Evolutionary conservation across 2,329 filamentous ascomycete species (phyloP).

Genomic region (Aspergillus pseudoviridinutans): DNA sequence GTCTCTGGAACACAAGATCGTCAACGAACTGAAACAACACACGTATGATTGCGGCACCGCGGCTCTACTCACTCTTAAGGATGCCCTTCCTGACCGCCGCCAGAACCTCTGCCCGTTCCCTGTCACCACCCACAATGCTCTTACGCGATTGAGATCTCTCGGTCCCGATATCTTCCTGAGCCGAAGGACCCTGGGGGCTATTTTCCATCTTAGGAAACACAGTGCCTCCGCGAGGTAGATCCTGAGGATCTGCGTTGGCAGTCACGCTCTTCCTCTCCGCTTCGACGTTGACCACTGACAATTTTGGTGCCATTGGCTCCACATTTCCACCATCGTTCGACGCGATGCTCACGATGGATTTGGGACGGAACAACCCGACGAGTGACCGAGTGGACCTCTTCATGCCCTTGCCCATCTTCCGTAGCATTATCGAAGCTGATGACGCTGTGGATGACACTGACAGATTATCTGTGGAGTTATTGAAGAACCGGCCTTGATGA

Average conservation of each 20-base stretch:
- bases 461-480: conserved; percentile 89
- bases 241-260: conserved; percentile 61
- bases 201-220: conserved; percentile 81
- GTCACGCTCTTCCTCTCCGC: conserved; percentile 84
- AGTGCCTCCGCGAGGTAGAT: conserved; percentile 66
- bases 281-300: conserved; percentile 94
- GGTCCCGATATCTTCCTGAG: conserved; percentile 30
- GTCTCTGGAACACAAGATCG: conserved; percentile 33
- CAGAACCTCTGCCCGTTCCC: conserved; percentile 83
- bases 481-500: conserved; percentile 76
- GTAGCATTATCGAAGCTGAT: conserved; percentile 55
- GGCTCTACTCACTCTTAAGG: conserved; percentile 67
- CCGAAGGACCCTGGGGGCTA: conserved; percentile 65
- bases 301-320: conserved; percentile 71
- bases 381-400: conserved; percentile 89
- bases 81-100: conserved; percentile 94
- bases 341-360: conserved; percentile 76
- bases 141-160: conserved; percentile 60
- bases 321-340: conserved; percentile 59
- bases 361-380: conserved; percentile 90
- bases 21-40: conserved; percentile 1
- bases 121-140: conserved; percentile 88
- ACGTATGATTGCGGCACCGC: not conserved
- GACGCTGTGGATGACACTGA: conserved; percentile 48
- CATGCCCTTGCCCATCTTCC: conserved; percentile 99